These are phyloP conservation scores for Pistacia vera DNA, from an alignment of 345 rosid genomes.

Conservation along the genomic window DNA sequence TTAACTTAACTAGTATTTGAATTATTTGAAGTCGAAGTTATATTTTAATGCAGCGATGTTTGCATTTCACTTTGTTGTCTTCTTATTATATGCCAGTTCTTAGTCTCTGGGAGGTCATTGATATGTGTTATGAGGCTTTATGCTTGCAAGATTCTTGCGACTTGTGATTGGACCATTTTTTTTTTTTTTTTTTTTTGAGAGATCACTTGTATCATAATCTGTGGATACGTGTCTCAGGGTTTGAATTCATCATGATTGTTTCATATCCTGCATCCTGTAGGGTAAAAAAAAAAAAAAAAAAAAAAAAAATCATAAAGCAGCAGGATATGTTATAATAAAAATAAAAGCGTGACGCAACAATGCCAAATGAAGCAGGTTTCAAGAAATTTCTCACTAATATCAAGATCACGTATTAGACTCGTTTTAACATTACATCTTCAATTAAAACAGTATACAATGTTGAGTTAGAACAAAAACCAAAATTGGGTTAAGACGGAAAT, in stretches of 20 bases:
- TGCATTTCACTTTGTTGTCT: neutral
- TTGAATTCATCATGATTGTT: constrained; percentile 98
- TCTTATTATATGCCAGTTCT: neutral
- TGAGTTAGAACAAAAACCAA: neutral
- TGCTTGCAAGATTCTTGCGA: neutral
- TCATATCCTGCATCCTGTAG: constrained; percentile 93
- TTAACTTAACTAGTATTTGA: neutral
- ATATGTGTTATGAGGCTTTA: neutral
- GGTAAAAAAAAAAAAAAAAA: constrained; percentile 1
- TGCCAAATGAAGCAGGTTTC: neutral
- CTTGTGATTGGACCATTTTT: neutral
- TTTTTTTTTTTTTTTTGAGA: too few relatives aligned
- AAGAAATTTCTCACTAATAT: neutral
- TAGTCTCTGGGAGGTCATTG: neutral
- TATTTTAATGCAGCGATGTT: neutral
- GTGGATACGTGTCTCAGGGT: constrained; percentile 98
- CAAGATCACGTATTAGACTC: neutral
- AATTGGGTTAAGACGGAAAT: neutral
- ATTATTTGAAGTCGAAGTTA: neutral
- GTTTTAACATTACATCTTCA: neutral
- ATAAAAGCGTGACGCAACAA: neutral
- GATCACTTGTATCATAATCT: constrained; percentile 94
- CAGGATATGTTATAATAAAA: neutral
- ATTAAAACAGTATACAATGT: neutral
- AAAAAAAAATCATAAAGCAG: neutral